A percentile compares a stretch with the other conserved stretches of the same genome.
Evolutionary conservation across 2,329 filamentous ascomycete species (phyloP).

Genomic region (Talaromyces sp.): DNA sequence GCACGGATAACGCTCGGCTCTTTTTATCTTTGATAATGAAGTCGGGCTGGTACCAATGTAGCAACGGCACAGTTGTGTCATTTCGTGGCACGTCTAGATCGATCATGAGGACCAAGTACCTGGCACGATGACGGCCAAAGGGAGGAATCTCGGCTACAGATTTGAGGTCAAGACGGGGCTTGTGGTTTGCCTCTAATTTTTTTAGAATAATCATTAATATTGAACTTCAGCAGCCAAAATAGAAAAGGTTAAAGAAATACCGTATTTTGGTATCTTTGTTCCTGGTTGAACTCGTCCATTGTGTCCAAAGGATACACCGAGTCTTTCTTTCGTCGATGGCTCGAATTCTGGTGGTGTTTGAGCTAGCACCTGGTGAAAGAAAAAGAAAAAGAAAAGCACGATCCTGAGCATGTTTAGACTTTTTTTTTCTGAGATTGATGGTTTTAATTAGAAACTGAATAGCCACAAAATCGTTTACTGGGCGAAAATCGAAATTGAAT

Average conservation of each 20-base stretch:
- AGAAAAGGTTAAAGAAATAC: not conserved
- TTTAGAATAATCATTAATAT: not conserved
- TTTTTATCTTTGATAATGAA: not conserved
- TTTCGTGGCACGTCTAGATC: slow-evolving; percentile 10
- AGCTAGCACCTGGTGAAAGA: not conserved
- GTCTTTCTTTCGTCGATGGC: slow-evolving; percentile 1
- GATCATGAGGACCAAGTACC: slow-evolving; percentile 9
- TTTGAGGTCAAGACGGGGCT: slow-evolving; percentile 4
- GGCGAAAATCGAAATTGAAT: not conserved
- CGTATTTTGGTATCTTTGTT: slow-evolving; percentile 1
- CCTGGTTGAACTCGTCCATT: not conserved
- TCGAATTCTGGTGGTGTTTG: slow-evolving; percentile 10
- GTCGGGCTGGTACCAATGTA: slow-evolving; percentile 10
- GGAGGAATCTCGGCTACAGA: not conserved
- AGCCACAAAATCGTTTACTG: not conserved
- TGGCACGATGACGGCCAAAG: not conserved
- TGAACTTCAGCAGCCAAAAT: not conserved
- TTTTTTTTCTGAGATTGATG: not conserved
- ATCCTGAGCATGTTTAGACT: not conserved
- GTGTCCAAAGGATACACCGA: slow-evolving; percentile 6
- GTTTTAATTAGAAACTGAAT: not conserved
- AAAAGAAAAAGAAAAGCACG: not conserved
- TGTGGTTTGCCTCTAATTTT: not conserved
- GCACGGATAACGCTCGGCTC: not conserved
- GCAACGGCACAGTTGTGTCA: slow-evolving; percentile 4